phyloP scores from a whole-genome alignment of 2,329 filamentous ascomycete species.

The Akanthomyces muscarius region DNA sequence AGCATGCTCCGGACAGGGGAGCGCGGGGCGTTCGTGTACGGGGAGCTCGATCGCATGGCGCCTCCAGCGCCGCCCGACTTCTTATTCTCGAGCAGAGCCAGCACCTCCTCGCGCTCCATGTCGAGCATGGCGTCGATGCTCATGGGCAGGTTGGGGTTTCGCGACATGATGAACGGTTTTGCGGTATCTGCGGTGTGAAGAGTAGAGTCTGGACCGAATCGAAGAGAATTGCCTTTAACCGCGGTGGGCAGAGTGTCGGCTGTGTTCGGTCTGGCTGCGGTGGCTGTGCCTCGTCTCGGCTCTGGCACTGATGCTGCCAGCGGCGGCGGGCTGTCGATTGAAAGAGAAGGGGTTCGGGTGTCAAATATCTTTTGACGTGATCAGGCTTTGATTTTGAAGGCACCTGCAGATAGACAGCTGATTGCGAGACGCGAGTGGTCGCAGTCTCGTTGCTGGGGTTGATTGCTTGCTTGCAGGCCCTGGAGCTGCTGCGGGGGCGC shows the following conservation, averaged over 20 bases:
- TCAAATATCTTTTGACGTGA: neutral
- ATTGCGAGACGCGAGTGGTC: neutral
- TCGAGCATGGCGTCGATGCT: slow-evolving; percentile 74
- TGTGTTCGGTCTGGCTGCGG: neutral
- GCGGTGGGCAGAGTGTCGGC: neutral
- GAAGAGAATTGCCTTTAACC: neutral
- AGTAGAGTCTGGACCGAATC: neutral
- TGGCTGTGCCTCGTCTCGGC: slow-evolving; percentile 3
- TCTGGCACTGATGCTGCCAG: neutral
- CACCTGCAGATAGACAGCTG: neutral
- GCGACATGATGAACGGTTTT: slow-evolving; percentile 28
- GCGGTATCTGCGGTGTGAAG: neutral
- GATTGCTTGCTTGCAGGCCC: neutral
- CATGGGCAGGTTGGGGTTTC: slow-evolving; percentile 47
- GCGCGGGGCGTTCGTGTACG: slow-evolving; percentile 52
- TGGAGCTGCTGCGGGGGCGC: slow-evolving; percentile 8
- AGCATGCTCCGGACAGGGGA: slow-evolving; percentile 69
- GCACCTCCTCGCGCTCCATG: slow-evolving; percentile 70
- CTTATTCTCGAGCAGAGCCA: slow-evolving; percentile 61
- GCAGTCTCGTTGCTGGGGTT: neutral
- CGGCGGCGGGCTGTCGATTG: neutral
- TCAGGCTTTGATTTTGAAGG: neutral
- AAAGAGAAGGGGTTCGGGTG: neutral
- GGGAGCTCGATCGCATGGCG: slow-evolving; percentile 47
- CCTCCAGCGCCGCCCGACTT: slow-evolving; percentile 30